Percentiles rank a stretch among this genome's conserved stretches.
These are phyloP conservation scores for Imleria badia DNA, from an alignment of 768 basidiomycete species.

Conservation along the genomic window DNA sequence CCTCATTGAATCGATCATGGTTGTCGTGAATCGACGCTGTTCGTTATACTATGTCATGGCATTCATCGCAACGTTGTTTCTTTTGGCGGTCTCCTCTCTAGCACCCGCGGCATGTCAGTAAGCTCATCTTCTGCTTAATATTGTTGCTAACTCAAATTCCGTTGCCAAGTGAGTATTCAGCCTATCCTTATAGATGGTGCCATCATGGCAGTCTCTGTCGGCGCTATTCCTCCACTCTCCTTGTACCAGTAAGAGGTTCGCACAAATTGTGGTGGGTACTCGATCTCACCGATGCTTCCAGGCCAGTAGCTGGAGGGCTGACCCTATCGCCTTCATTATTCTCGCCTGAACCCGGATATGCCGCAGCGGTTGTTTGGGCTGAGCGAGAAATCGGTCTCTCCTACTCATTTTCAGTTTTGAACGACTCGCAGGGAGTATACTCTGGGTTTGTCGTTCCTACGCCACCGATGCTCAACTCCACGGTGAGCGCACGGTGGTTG, in stretches of 20 bases:
- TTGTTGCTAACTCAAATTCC: background rate
- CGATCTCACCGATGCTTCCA: background rate
- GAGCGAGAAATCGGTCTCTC: constrained; percentile 13
- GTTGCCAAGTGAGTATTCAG: constrained; percentile 9
- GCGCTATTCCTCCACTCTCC: constrained; percentile 14
- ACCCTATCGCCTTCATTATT: background rate
- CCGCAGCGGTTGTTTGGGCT: constrained; percentile 17
- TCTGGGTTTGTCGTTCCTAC: constrained; percentile 11
- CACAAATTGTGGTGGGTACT: background rate
- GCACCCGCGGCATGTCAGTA: constrained; percentile 16
- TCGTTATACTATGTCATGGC: constrained; percentile 10
- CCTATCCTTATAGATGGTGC: constrained; percentile 12
- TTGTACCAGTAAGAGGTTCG: constrained; percentile 13
- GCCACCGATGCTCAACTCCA: constrained; percentile 9
- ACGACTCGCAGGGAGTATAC: constrained; percentile 12
- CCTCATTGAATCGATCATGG: constrained; percentile 1
- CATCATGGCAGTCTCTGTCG: constrained; percentile 14
- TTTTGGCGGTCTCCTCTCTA: constrained; percentile 9
- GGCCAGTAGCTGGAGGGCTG: constrained; percentile 7
- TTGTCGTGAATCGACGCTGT: background rate
- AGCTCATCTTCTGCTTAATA: background rate
- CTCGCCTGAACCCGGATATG: constrained; percentile 7
- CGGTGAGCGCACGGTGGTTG: constrained; percentile 21
- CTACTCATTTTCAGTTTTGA: constrained; percentile 9
- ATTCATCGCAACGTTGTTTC: background rate